Evolutionary conservation across 192 early-diverging fungal species (phyloP).

Genomic region (Coemansia sp.): DNA sequence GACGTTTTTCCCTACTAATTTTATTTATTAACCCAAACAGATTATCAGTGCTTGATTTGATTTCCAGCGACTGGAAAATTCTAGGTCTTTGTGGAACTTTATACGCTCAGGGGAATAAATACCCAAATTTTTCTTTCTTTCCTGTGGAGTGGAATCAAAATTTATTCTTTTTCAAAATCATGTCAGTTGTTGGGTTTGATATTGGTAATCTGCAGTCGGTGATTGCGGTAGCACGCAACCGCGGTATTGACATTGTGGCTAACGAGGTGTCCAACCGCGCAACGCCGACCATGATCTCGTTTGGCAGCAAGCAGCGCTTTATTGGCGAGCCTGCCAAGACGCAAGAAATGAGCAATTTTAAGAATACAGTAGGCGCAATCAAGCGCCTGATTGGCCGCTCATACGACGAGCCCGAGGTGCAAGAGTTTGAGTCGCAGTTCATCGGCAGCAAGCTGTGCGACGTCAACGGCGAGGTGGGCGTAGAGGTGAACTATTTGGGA

Average conservation of each 20-base stretch:
- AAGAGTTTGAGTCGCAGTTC: constrained; percentile 75
- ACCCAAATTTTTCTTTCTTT: not conserved
- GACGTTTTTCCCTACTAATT: constrained; percentile 23
- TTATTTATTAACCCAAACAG: no score
- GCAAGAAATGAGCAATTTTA: constrained; percentile 95
- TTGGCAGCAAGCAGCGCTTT: constrained; percentile 92
- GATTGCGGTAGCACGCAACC: constrained; percentile 95
- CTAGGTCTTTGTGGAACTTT: no score
- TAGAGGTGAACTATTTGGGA: constrained; percentile 78
- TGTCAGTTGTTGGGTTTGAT: constrained; percentile 83
- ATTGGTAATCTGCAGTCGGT: constrained; percentile 95
- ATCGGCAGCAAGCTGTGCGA: constrained; percentile 79
- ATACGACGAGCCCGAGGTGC: constrained; percentile 80
- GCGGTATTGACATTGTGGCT: constrained; percentile 94
- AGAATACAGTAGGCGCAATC: constrained; percentile 86
- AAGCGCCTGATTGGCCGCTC: constrained; percentile 91
- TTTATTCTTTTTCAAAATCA: constrained; percentile 2
- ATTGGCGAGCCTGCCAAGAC: constrained; percentile 95
- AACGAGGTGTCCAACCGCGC: constrained; percentile 97
- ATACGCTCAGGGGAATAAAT: no score
- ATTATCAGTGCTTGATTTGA: no score
- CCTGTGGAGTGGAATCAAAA: not conserved
- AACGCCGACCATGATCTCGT: constrained; percentile 92
- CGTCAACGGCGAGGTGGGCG: constrained; percentile 82
- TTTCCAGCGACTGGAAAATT: no score